phyloP scores from a whole-genome alignment of 2,329 filamentous ascomycete genomes.

The Alternaria atra region DNA sequence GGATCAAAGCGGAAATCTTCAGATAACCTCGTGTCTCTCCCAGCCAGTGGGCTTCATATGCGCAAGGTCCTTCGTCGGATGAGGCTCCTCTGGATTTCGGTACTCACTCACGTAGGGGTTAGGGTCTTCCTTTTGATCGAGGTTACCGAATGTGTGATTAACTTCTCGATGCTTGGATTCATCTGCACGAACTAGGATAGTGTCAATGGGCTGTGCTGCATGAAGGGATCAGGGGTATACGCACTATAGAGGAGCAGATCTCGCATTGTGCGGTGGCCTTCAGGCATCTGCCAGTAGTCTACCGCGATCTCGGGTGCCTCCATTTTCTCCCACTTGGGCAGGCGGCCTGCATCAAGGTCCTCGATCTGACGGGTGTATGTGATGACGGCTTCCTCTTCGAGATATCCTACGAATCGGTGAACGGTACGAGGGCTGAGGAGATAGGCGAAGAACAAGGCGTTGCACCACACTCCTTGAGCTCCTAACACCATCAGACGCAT shows the following conservation, averaged over 20 bases:
- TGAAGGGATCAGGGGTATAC: slow-evolving; percentile 43
- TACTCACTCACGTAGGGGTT: slow-evolving; percentile 92
- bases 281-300: slow-evolving; percentile 93
- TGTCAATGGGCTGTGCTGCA: slow-evolving; percentile 14
- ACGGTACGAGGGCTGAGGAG: slow-evolving; percentile 85
- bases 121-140: slow-evolving; percentile 84
- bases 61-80: slow-evolving; percentile 74
- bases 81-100: slow-evolving; percentile 71
- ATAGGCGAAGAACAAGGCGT: slow-evolving; percentile 88
- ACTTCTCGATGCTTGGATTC: slow-evolving; percentile 78
- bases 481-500: slow-evolving; percentile 88
- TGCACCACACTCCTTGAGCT: slow-evolving; percentile 78
- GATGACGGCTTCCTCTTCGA: slow-evolving; percentile 96
- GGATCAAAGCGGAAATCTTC: slow-evolving; percentile 8
- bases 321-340: slow-evolving; percentile 83
- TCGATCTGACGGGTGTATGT: slow-evolving; percentile 91
- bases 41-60: slow-evolving; percentile 76
- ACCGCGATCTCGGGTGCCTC: slow-evolving; percentile 87
- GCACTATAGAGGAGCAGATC: slow-evolving; percentile 86
- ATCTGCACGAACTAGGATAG: slow-evolving; percentile 45
- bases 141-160: slow-evolving; percentile 91
- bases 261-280: slow-evolving; percentile 81
- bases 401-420: slow-evolving; percentile 94
- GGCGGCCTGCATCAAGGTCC: slow-evolving; percentile 83
- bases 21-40: slow-evolving; percentile 74